These are phyloP conservation scores for Colletotrichum musae DNA, from an alignment of 2,329 filamentous ascomycete genomes.

Conservation along the genomic window DNA sequence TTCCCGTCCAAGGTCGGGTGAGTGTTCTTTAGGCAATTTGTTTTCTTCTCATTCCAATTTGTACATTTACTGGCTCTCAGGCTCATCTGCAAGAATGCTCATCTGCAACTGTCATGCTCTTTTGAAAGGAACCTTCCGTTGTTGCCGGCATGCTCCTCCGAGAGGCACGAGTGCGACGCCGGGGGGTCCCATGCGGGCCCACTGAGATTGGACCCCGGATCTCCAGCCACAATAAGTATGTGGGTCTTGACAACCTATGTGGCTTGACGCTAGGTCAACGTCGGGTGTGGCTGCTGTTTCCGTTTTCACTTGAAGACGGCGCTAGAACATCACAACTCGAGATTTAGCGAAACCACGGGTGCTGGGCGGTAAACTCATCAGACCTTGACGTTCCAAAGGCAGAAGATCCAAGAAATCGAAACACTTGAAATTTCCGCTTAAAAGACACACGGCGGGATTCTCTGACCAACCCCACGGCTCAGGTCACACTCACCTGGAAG, in stretches of 20 bases:
- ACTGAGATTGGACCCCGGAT: not conserved
- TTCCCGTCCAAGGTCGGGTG: too few species aligned
- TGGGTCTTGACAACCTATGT: not conserved
- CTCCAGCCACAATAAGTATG: conserved; percentile 8
- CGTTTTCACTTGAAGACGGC: conserved; percentile 20
- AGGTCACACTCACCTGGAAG: conserved; percentile 14
- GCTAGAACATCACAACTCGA: conserved; percentile 33
- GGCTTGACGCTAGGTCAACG: conserved; percentile 8
- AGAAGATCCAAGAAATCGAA: not conserved
- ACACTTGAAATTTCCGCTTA: not conserved
- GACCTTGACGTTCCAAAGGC: not conserved
- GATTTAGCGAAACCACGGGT: conserved; percentile 8
- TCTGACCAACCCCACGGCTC: not conserved
- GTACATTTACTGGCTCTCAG: too few species aligned
- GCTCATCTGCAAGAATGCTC: too few species aligned
- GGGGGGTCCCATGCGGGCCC: not conserved
- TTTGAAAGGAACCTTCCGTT: too few species aligned
- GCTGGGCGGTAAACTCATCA: conserved; percentile 1
- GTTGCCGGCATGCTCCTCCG: too few species aligned
- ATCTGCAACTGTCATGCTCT: too few species aligned
- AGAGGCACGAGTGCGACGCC: not conserved
- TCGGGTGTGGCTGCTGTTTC: conserved; percentile 24
- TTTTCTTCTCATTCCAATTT: too few species aligned
- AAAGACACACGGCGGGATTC: too few species aligned
- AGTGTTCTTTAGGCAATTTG: too few species aligned